Conservation (phyloP, 2,329 filamentous ascomycete species). For the Fusarium decemcellulare region DNA sequence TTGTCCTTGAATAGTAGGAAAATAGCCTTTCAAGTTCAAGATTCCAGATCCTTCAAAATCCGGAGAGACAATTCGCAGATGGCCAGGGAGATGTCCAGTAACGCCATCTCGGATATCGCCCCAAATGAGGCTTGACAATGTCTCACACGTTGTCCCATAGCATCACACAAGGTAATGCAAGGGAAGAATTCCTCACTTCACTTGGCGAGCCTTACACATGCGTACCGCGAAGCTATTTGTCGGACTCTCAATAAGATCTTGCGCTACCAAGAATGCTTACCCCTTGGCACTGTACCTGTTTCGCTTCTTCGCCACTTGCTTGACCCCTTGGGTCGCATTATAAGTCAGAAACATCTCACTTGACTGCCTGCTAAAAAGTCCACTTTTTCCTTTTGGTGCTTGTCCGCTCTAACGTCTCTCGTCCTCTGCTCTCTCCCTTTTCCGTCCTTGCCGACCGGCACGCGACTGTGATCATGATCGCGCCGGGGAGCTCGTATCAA, state of each 20-base stretch:
- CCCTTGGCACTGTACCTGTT: not conserved
- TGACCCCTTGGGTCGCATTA: constrained; percentile 14
- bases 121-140: too few relatives aligned
- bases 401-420: not conserved
- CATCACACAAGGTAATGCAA: too few relatives aligned
- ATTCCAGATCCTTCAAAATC: too few relatives aligned
- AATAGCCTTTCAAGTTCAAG: too few relatives aligned
- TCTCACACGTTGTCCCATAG: too few relatives aligned
- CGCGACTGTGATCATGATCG: constrained; percentile 11
- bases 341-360: constrained; percentile 8
- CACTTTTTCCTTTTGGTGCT: not conserved
- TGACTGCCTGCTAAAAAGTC: not conserved
- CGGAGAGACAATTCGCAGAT: too few relatives aligned
- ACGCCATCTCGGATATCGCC: too few relatives aligned
- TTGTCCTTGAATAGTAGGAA: too few relatives aligned
- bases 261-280: not conserved
- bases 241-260: not conserved
- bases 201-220: too few relatives aligned
- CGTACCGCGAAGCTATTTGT: too few relatives aligned
- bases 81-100: too few relatives aligned
- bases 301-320: not conserved
- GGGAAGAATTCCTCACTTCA: too few relatives aligned
- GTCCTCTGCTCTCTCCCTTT: not conserved
- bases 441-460: not conserved
- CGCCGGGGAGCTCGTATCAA: constrained; percentile 9